Evolutionary conservation across 1,139 yeast species (phyloP).

Genomic region (Protomyces macrosporus): DNA sequence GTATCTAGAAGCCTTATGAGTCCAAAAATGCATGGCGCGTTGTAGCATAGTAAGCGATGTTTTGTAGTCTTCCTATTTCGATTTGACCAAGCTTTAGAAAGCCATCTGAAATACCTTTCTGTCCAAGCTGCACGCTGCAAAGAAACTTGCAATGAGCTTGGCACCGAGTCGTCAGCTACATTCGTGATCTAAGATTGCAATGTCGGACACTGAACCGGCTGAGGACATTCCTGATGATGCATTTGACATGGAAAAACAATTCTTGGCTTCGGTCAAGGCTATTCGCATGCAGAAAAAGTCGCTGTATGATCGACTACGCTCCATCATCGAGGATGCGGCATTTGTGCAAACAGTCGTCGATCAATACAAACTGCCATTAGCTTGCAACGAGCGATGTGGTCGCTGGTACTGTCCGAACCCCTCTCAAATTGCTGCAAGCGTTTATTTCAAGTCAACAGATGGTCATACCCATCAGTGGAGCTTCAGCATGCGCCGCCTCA

Average conservation of each 20-base stretch:
- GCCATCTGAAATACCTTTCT: too few relatives aligned
- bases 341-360: conserved; percentile 42
- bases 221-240: not conserved
- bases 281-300: not conserved
- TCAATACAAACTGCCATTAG: conserved; percentile 39
- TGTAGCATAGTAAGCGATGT: not conserved
- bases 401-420: conserved; percentile 66
- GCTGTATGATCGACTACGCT: conserved; percentile 59
- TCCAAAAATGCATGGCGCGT: too few relatives aligned
- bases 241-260: not conserved
- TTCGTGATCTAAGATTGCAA: too few relatives aligned
- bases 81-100: not conserved
- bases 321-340: conserved; percentile 57
- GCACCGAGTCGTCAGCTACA: too few relatives aligned
- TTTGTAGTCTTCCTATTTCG: not conserved
- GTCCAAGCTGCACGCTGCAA: too few relatives aligned
- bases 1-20: too few relatives aligned
- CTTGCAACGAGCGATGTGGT: conserved; percentile 85
- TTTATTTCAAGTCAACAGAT: conserved; percentile 84
- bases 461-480: conserved; percentile 81
- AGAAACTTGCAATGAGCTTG: too few relatives aligned
- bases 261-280: not conserved
- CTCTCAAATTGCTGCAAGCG: conserved; percentile 42
- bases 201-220: not conserved
- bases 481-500: conserved; percentile 66